These are phyloP conservation scores for Eremochloa ophiuroides DNA, from an alignment of 176 grass and related monocot species.

Conservation along the genomic window DNA sequence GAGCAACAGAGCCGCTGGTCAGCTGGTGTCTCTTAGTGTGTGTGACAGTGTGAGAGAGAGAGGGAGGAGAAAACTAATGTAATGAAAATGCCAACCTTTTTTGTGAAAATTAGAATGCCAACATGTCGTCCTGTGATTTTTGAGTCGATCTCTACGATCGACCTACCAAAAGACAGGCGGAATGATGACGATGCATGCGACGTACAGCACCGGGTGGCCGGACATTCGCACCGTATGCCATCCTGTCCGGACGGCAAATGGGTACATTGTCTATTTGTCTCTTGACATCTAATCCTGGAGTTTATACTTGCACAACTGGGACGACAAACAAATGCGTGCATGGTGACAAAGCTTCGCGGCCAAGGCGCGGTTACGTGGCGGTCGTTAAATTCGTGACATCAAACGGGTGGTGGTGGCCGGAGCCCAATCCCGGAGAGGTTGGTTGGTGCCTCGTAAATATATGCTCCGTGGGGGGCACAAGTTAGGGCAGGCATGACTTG, in stretches of 20 bases:
- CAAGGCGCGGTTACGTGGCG: neutral
- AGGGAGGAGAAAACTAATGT: too few species aligned
- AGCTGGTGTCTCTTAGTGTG: too few species aligned
- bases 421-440: neutral
- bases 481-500: constrained; percentile 35
- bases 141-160: neutral
- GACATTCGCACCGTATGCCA: neutral
- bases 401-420: neutral
- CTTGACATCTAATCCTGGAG: neutral
- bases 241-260: neutral
- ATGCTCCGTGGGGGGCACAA: constrained; percentile 15
- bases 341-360: neutral
- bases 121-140: neutral
- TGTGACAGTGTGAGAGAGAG: too few species aligned
- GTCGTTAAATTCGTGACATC: constrained; percentile 18
- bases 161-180: neutral
- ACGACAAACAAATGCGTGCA: neutral
- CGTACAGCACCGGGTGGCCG: neutral
- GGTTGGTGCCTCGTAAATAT: constrained; percentile 5
- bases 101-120: too few species aligned
- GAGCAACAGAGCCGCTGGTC: neutral
- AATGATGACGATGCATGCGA: neutral
- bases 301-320: neutral
- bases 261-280: neutral
- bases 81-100: too few species aligned